Base-by-base conservation (phyloP, 805 yeast genomes). In the Starmera amethionina region DNA sequence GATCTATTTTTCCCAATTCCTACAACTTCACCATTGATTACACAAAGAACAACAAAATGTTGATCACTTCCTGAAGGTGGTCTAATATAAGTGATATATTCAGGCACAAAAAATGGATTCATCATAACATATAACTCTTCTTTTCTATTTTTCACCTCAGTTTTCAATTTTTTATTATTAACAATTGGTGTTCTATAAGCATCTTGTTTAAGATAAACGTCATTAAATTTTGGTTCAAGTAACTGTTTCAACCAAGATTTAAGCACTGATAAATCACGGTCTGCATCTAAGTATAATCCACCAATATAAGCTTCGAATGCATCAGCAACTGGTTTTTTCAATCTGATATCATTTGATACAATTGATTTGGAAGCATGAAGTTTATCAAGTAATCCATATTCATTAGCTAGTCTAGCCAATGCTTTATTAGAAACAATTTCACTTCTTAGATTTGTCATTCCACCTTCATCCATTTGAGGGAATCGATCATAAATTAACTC, bases 261-360 rank as follows among this genome's bases (percentile, higher is more conserved):
- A 5, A 80, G 69, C 32, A 58, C 65, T 3, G 61, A 58, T 34
- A 69, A 56, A 42, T 73, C 70, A 27, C 60, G 54, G 31, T 60
- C 56, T 25, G 72, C 64, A 47, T 82, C 89, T 27, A 75, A 64
- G 5, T 68, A 70, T 29, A 88, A 59, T 0, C 90, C 97, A 4
- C 95, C 96, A 35, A 89, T 69, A 50, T 88, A 88, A 0, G 96
- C 95, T 60, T 88, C 96, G 54, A 88, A 82, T 0, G 82, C 73
- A 64, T 89, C 96, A 0, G 96, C 94, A 50, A 70, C 69, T 29
- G 63, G 60, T 27, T 61, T 55, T 34, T 63, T 71, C 42, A 71
- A 71, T 35, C 70, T 64, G 46, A 67, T 67, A 38, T 70, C 64
- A 40, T 68, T 64, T 22, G 27, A 6, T 22, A 22, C 2, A 7